Base-by-base conservation (phyloP, 371 early-diverging fungal species). In the Saksenaea oblongispora region DNA sequence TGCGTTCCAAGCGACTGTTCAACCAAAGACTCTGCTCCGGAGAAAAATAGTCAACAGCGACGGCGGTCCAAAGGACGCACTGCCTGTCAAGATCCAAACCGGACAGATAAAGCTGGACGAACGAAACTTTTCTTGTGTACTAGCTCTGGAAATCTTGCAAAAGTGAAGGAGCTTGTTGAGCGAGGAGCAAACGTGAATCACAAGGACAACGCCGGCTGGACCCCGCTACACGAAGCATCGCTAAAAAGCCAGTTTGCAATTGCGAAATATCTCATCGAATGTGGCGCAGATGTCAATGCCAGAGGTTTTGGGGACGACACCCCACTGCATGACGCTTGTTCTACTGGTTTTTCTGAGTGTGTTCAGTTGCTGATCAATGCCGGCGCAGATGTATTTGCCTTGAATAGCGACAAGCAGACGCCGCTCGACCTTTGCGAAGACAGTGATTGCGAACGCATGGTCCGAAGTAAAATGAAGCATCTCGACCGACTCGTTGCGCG, bases 301-400 rank as follows among this genome's bases (percentile, higher is more conserved):
- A 66, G 78, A 44, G 89, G 87, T 27, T 74, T 78, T 37, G 87
- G 89, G 54, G 80, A 85, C 44, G 87, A 87, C 51, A 91, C 93
- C 9, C 88, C 95, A 14, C 61, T 95, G 31, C 94, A 94, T 73
- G 93, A 93, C 74, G 93, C 93, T 10, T 82, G 88, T 26, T 75
- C 87, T 35, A 88, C 89, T 64, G 91, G 89, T 0, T 84, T 86
- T 42, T 62, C 78, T 9, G 85, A 86, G 22, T 76, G 80, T 59
- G 88, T 89, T 4, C 73, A 84, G 56, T 58, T 85, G 10, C 69
- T 94, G 26, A 65, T 89, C 2, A 71, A 84, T 22, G 65, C 78
- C 15, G 90, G 88, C 8, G 90, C 90, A 7, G 83, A 89, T 65
- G 79, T 85, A 0, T 73, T 79, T 66, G 84, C 84, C 13, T 64